Conservation (phyloP, 2,329 filamentous ascomycete genomes). For the Colletotrichum cordylinicola region DNA sequence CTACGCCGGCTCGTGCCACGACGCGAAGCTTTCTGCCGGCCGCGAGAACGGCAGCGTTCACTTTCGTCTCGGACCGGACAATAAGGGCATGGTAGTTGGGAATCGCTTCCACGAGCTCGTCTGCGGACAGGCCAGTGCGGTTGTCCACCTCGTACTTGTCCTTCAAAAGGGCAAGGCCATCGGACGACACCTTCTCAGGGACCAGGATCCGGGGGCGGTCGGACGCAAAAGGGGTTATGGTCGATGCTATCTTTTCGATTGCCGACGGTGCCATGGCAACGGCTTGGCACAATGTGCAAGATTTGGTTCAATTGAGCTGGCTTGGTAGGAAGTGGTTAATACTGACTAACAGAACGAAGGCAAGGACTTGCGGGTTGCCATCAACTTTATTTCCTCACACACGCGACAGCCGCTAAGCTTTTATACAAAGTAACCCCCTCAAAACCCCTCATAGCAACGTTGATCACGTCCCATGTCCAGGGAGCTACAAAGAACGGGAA, state of each 20-base stretch:
- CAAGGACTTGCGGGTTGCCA: background rate
- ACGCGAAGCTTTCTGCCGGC: conserved; percentile 75
- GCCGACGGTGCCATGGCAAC: conserved; percentile 29
- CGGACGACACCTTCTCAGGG: conserved; percentile 80
- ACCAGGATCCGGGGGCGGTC: conserved; percentile 64
- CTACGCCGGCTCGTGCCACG: conserved; percentile 81
- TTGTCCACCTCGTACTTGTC: conserved; percentile 74
- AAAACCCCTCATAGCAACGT: background rate
- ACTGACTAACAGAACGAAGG: background rate
- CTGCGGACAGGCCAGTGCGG: conserved; percentile 63
- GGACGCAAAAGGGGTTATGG: conserved; percentile 20
- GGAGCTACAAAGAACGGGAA: background rate
- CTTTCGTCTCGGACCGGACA: conserved; percentile 82
- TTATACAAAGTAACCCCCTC: background rate
- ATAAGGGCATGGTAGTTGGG: conserved; percentile 78
- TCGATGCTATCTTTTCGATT: conserved; percentile 23
- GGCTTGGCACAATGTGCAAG: background rate
- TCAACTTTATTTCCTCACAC: background rate
- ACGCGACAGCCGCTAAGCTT: background rate
- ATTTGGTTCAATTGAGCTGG: background rate
- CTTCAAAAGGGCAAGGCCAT: conserved; percentile 74
- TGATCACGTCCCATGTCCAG: background rate
- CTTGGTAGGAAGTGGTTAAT: background rate
- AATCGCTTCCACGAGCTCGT: conserved; percentile 71
- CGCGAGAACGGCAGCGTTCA: conserved; percentile 70